Base-by-base conservation (phyloP, 331 rosid species). In the Malus hybrid region DNA sequence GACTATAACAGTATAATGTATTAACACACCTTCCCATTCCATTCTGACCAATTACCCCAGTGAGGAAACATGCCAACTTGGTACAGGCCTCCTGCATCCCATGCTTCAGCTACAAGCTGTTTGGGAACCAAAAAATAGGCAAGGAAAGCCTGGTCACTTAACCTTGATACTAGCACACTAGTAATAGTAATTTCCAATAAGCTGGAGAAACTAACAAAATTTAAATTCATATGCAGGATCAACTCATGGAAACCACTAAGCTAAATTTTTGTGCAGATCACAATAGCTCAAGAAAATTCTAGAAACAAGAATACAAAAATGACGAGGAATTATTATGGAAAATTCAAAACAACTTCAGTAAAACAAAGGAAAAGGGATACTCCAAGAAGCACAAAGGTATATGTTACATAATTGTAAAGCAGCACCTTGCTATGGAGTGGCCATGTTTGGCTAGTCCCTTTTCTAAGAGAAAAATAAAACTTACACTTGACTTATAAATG, bases 41-140 rank as follows among this genome's bases (percentile, higher is more conserved):
- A 94, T 84, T 92, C 99, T 57, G 97, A 94, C 99, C 99, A 94
- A 86, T 83, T 82, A 84, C 97, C 93, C 97, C 96, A 87, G 87
- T 88, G 97, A 81, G 99, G 99, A 83, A 94, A 94, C 28, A 82
- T 72, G 78, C 97, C 99, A 86, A 94, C 96, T 90, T 94, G 99
- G 87, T 94, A 94, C 56, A 92, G 86, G 79, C 99, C 97, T 64
- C 97, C 99, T 5, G 97, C 80, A 86, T 94, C 99, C 99, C 99
- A 94, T 76, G 99, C 97, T 84, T 94, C 99, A 77, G 99, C 97
- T 85, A 92, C 86, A 75, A 94, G 97, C 99, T 94, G 78, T 63
- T 81, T 69, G 48, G 55, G 55, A 48, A 48, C 52, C 46, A 48
- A 48, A 66, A 81, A 70, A 60, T 29, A 79, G 27, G 75, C 79